These are phyloP conservation scores for Cladorrhinum sp. DNA, from an alignment of 2,329 filamentous ascomycete species.

Conservation along the genomic window DNA sequence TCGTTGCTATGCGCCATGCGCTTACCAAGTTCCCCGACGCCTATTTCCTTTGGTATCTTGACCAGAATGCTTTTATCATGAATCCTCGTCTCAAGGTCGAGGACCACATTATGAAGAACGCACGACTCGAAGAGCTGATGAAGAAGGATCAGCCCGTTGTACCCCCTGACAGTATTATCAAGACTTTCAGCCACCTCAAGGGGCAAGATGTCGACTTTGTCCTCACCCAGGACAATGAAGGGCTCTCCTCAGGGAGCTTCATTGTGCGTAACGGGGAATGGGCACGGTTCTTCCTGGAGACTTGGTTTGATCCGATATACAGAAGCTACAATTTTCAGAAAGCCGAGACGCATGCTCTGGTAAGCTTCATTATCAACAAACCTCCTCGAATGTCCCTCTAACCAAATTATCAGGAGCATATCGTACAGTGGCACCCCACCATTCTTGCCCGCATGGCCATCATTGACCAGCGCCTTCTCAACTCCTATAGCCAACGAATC, in stretches of 20 bases:
- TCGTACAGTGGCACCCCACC: constrained; percentile 95
- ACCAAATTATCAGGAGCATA: constrained; percentile 63
- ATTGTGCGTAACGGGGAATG: constrained; percentile 81
- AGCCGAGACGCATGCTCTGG: constrained; percentile 86
- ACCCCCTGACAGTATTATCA: constrained; percentile 94
- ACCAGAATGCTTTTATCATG: constrained; percentile 85
- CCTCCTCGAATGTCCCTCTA: constrained; percentile 5
- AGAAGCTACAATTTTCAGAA: constrained; percentile 95
- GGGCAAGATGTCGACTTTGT: constrained; percentile 77
- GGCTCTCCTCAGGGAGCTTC: constrained; percentile 73
- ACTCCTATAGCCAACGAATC: constrained; percentile 64
- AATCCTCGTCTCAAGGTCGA: constrained; percentile 69
- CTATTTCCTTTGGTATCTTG: constrained; percentile 83
- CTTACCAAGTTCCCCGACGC: constrained; percentile 75
- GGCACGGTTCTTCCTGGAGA: constrained; percentile 88
- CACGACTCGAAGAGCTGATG: constrained; percentile 73
- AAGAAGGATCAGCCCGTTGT: constrained; percentile 82
- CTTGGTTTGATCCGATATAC: constrained; percentile 95
- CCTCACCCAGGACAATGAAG: constrained; percentile 78
- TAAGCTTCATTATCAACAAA: constrained; percentile 41
- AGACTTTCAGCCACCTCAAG: constrained; percentile 81
- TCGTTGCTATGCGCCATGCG: constrained; percentile 86
- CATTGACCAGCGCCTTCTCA: constrained; percentile 80
- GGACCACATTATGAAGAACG: constrained; percentile 64
- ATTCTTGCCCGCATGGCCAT: constrained; percentile 86